Percentiles rank a stretch among this genome's conserved stretches.
Evolutionary conservation across 2,329 filamentous ascomycete genomes (phyloP).

Genomic region (Phialemonium atrogriseum): DNA sequence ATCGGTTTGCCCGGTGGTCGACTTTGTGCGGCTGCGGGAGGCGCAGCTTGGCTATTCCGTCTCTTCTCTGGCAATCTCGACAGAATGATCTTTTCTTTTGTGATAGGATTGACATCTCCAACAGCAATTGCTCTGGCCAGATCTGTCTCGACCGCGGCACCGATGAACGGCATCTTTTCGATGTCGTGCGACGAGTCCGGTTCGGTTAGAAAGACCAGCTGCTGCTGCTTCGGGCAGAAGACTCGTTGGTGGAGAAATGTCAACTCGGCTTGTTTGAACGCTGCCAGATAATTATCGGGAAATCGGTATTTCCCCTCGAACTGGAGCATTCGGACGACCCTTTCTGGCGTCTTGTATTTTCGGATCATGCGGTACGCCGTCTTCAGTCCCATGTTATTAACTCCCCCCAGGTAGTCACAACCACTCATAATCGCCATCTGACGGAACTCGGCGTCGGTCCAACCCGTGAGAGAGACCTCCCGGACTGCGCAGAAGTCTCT

Average conservation of each 20-base stretch:
- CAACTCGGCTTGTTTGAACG: conserved; percentile 78
- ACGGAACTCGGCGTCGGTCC: conserved; percentile 86
- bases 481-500: conserved; percentile 81
- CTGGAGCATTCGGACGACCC: conserved; percentile 70
- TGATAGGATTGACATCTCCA: conserved; percentile 84
- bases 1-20: conserved; percentile 39
- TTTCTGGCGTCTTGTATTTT: conserved; percentile 82
- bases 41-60: conserved; percentile 24
- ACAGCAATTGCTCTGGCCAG: conserved; percentile 66
- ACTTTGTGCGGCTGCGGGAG: conserved; percentile 16
- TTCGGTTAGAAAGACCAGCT: conserved; percentile 68
- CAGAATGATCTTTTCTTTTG: conserved; percentile 57
- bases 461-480: conserved; percentile 82
- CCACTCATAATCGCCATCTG: conserved; percentile 95
- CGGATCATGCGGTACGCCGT: conserved; percentile 86
- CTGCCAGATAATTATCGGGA: conserved; percentile 70
- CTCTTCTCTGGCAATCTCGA: conserved; percentile 30
- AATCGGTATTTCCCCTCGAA: conserved; percentile 83
- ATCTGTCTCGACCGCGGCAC: conserved; percentile 58
- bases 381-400: conserved; percentile 82
- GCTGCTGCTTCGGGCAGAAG: conserved; percentile 66
- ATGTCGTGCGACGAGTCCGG: conserved; percentile 54
- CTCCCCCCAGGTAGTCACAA: conserved; percentile 86
- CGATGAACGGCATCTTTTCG: conserved; percentile 74
- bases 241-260: conserved; percentile 95